Percentiles rank a stretch among this genome's conserved stretches.
phyloP scores from a whole-genome alignment of 2,329 filamentous ascomycete genomes.

The Aspergillus neotritici region DNA sequence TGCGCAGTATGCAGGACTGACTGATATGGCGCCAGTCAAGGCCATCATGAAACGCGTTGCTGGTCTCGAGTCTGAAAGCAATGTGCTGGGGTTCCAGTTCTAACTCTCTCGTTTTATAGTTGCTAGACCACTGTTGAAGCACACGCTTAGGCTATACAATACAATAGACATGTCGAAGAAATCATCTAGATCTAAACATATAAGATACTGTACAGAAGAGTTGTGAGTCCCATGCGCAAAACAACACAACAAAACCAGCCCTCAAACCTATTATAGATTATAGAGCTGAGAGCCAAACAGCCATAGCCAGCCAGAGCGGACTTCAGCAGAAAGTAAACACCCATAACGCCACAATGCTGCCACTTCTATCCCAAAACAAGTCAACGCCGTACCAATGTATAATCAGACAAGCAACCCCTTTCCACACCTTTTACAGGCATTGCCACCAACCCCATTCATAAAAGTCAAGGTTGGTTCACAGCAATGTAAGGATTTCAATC shows the following conservation, averaged over 20 bases:
- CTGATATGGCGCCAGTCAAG: too few species aligned
- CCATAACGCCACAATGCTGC: neutral
- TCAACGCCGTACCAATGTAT: too few species aligned
- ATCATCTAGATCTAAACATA: too few species aligned
- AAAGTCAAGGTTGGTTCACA: neutral
- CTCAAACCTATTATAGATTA: neutral
- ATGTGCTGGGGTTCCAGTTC: too few species aligned
- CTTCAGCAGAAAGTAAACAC: neutral
- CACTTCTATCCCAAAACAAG: neutral
- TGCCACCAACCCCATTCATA: constrained; percentile 3
- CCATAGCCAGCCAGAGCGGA: neutral
- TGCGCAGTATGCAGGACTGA: too few species aligned
- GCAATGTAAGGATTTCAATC: neutral
- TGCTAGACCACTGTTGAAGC: too few species aligned
- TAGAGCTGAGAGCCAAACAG: neutral
- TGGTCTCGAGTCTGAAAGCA: too few species aligned
- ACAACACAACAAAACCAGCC: neutral
- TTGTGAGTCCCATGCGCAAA: neutral
- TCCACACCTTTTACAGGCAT: neutral
- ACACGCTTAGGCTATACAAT: too few species aligned
- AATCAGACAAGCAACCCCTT: neutral
- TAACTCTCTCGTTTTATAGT: too few species aligned
- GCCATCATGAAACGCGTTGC: too few species aligned
- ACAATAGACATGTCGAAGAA: too few species aligned
- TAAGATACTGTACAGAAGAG: constrained; percentile 2